These are phyloP conservation scores for Boletellus ananas DNA, from an alignment of 768 basidiomycete species.

Conservation along the genomic window DNA sequence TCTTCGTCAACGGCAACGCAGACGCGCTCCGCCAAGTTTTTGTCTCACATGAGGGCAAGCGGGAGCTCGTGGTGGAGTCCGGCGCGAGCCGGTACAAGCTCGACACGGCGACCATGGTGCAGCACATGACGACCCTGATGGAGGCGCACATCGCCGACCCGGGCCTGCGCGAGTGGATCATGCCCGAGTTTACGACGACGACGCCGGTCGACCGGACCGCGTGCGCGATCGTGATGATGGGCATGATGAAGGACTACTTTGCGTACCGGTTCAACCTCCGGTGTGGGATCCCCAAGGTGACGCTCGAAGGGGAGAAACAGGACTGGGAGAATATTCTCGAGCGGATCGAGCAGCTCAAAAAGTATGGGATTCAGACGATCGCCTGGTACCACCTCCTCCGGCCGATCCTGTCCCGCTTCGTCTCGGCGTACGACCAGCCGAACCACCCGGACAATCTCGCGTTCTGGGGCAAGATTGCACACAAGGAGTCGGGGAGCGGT, in stretches of 20 bases:
- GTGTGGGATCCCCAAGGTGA: constrained; percentile 45
- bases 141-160: constrained; percentile 22
- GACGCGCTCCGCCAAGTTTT: constrained; percentile 33
- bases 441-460: constrained; percentile 27
- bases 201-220: constrained; percentile 36
- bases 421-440: constrained; percentile 35
- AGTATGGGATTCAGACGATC: constrained; percentile 35
- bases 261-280: constrained; percentile 26
- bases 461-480: constrained; percentile 38
- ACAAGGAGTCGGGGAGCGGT: constrained; percentile 19
- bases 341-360: constrained; percentile 37
- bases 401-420: constrained; percentile 37
- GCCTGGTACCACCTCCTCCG: constrained; percentile 40
- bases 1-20: constrained; percentile 38
- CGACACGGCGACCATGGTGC: constrained; percentile 32
- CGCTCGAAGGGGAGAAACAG: constrained; percentile 37
- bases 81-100: constrained; percentile 19
- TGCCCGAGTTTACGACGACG: constrained; percentile 45
- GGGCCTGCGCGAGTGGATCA: constrained; percentile 37
- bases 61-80: constrained; percentile 25
- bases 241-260: constrained; percentile 41
- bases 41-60: constrained; percentile 23
- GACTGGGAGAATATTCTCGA: constrained; percentile 38
- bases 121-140: constrained; percentile 20
- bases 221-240: constrained; percentile 41